These are phyloP conservation scores for Ophiocytium majus DNA, from an alignment of 352 stramenopile genomes.

Conservation along the genomic window DNA sequence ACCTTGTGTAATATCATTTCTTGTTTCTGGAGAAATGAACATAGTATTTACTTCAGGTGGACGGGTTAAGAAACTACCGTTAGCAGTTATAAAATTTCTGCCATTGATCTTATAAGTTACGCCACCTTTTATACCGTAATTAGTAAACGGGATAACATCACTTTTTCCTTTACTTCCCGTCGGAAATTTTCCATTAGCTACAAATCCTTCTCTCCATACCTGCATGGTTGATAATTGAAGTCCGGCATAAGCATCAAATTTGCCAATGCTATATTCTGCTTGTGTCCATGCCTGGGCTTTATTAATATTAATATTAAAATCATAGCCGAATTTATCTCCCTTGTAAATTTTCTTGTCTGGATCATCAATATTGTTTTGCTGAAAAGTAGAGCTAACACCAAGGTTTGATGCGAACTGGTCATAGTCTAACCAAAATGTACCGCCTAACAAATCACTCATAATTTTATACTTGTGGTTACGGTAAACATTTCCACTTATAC, in stretches of 20 bases:
- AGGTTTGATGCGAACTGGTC: neutral
- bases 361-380: slow-evolving; percentile 12
- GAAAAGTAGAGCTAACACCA: neutral
- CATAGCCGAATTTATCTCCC: slow-evolving; percentile 1
- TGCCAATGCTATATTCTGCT: neutral
- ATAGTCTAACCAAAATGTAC: neutral
- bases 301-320: slow-evolving; percentile 11
- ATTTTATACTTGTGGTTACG: neutral
- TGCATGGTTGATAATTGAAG: neutral
- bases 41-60: slow-evolving; percentile 12
- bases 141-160: neutral
- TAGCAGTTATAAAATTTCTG: slow-evolving; percentile 14
- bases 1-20: neutral
- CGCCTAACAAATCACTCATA: slow-evolving; percentile 1
- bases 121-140: slow-evolving; percentile 15
- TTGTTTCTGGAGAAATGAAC: neutral
- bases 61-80: neutral
- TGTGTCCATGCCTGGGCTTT: neutral
- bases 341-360: slow-evolving; percentile 3
- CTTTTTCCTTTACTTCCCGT: neutral
- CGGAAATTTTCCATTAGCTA: slow-evolving; percentile 6
- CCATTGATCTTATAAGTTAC: slow-evolving; percentile 11
- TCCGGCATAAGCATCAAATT: neutral
- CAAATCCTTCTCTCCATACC: slow-evolving; percentile 2
- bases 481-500: slow-evolving; percentile 6